Percentiles rank a stretch among this genome's conserved stretches.
Evolutionary conservation across 305 asterid species (phyloP).

Genomic region (Solanum chacoense): DNA sequence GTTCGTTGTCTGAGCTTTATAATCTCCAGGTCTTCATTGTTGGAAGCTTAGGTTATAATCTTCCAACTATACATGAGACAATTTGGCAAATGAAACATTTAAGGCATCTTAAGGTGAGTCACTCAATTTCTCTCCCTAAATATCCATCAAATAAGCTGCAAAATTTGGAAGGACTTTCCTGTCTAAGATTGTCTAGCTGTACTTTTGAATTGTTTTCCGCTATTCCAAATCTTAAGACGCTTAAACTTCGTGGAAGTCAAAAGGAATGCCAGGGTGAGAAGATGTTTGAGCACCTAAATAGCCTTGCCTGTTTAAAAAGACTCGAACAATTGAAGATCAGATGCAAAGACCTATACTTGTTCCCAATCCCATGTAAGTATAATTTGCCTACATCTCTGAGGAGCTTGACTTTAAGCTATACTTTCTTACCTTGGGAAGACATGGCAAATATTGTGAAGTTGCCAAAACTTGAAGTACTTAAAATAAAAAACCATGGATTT

Average conservation of each 20-base stretch:
- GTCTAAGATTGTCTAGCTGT: neutral
- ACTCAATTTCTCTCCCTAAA: neutral
- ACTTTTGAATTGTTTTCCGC: neutral
- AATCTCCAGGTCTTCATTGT: neutral
- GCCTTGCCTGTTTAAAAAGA: neutral
- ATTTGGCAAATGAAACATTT: neutral
- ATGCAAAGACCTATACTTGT: neutral
- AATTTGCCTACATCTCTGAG: neutral
- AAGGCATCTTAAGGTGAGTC: neutral
- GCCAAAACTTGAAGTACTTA: neutral
- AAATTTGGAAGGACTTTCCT: neutral
- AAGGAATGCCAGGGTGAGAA: neutral
- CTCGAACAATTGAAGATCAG: conserved; percentile 7
- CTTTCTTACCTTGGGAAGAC: neutral
- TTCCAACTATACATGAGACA: neutral
- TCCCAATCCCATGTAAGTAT: neutral
- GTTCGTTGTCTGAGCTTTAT: neutral
- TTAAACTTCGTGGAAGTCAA: neutral
- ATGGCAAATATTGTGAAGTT: neutral
- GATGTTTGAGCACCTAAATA: neutral
- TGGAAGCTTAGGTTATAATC: neutral
- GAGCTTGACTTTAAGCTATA: neutral
- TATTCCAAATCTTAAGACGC: neutral
- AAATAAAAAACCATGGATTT: neutral
- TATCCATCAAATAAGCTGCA: neutral